Percentiles rank a stretch among this genome's conserved stretches.
phyloP scores from a whole-genome alignment of 1,284 basidiomycete genomes.

The Boletellus deceptivus region DNA sequence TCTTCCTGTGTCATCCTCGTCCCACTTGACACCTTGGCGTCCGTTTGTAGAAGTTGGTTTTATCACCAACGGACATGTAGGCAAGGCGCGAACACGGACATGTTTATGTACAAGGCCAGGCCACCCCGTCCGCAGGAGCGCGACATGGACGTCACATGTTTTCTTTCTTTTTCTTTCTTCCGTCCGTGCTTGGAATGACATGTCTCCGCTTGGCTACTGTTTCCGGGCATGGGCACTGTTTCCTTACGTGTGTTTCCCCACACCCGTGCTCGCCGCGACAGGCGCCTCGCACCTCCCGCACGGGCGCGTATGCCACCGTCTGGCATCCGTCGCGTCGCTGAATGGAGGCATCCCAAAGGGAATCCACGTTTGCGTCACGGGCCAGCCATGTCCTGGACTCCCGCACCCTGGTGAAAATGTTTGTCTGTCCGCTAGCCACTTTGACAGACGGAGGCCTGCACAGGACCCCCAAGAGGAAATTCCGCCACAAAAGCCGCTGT shows the following conservation, averaged over 20 bases:
- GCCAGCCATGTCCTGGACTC: neutral
- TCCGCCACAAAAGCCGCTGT: neutral
- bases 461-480: neutral
- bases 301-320: no score
- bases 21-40: neutral
- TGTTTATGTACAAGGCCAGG: neutral
- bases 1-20: neutral
- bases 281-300: no score
- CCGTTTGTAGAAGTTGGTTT: slow-evolving; percentile 3
- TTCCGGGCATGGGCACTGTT: neutral
- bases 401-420: slow-evolving; percentile 2
- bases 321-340: neutral
- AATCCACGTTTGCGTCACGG: neutral
- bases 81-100: neutral
- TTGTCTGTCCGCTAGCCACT: neutral
- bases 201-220: neutral
- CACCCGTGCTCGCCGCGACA: no score
- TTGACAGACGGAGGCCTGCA: neutral
- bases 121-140: neutral
- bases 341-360: neutral
- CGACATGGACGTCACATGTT: neutral
- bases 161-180: neutral
- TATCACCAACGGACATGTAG: neutral
- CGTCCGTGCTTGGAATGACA: neutral
- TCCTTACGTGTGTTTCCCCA: neutral